These are phyloP conservation scores for Rosellinia necatrix DNA, from an alignment of 2,329 filamentous ascomycete species.

Conservation along the genomic window DNA sequence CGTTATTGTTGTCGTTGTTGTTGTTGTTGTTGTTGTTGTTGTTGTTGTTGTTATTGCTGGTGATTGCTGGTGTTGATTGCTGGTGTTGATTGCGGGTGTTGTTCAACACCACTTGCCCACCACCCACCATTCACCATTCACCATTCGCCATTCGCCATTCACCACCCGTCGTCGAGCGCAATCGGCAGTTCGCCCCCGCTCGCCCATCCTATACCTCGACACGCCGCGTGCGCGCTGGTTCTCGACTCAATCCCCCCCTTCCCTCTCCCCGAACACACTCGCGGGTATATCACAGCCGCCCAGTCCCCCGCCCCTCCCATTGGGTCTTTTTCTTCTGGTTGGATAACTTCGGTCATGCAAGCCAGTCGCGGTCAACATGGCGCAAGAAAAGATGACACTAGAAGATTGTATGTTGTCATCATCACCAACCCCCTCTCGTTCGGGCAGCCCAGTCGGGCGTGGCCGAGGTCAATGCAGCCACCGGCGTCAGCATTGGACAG, in stretches of 20 bases:
- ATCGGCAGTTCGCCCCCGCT: too few species aligned
- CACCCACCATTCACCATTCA: too few species aligned
- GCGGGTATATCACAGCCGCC: background rate
- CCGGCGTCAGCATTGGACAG: background rate
- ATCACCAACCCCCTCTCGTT: background rate
- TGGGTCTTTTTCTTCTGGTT: background rate
- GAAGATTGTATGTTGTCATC: slow-evolving; percentile 73
- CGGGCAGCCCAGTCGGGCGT: background rate
- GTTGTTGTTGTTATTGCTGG: too few species aligned
- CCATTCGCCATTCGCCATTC: too few species aligned
- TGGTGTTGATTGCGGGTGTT: too few species aligned
- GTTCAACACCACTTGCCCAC: too few species aligned
- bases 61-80: too few species aligned
- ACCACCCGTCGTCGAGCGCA: slow-evolving; percentile 22
- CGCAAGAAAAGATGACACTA: slow-evolving; percentile 79
- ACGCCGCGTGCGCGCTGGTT: slow-evolving; percentile 18
- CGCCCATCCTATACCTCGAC: slow-evolving; percentile 15
- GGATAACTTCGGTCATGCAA: slow-evolving; percentile 33
- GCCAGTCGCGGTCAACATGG: slow-evolving; percentile 62
- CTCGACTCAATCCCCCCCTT: background rate
- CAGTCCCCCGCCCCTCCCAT: background rate
- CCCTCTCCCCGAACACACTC: slow-evolving; percentile 4
- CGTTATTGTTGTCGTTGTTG: too few species aligned
- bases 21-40: too few species aligned
- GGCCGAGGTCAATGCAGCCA: background rate